Base-by-base conservation (phyloP, 805 yeast species). In the Maudiozyma barnettii region DNA sequence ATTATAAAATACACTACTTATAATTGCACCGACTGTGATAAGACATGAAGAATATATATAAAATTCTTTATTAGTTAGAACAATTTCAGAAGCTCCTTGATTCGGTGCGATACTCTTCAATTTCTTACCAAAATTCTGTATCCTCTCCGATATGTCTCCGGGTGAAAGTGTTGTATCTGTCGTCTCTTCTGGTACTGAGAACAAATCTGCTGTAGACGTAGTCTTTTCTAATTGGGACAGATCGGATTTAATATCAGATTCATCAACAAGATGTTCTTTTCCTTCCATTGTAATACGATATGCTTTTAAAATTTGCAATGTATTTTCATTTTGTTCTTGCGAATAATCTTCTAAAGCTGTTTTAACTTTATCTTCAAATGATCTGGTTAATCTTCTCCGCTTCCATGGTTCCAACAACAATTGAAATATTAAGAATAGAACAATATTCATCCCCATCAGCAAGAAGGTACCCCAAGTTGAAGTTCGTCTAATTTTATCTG, bases 381-480 rank as follows among this genome's bases (percentile, higher is more conserved):
- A 78, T 10, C 79, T 79, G 19, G 91, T 95, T 50, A 93, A 68
- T 48, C 90, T 71, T 49, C 79, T 71, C 53, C 99, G 71, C 60
- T 89, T 93, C 91, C 96, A 88, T 0, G 99, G 99, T 68, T 93
- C 99, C 43, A 93, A 78, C 1, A 89, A 72, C 55, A 93, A 70
- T 54, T 95, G 96, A 16, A 95, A 93, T 6, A 85, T 70, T 3
- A 89, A 59, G 53, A 93, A 89, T 23, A 95, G 64, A 8, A 84
- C 45, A 22, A 91, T 74, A 67, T 93, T 93, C 52, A 88, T 75
- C 1, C 88, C 93, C 95, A 90, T 88, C 39, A 93, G 72, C 4
- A 82, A 69, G 74, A 93, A 80, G 0, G 99, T 93, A 2, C 98
- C 99, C 95, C 96, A 93, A 0, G 98, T 90, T 5, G 96, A 86